Base-by-base conservation (phyloP, 1,284 basidiomycete genomes). In the Cystobasidiaceae sp. region DNA sequence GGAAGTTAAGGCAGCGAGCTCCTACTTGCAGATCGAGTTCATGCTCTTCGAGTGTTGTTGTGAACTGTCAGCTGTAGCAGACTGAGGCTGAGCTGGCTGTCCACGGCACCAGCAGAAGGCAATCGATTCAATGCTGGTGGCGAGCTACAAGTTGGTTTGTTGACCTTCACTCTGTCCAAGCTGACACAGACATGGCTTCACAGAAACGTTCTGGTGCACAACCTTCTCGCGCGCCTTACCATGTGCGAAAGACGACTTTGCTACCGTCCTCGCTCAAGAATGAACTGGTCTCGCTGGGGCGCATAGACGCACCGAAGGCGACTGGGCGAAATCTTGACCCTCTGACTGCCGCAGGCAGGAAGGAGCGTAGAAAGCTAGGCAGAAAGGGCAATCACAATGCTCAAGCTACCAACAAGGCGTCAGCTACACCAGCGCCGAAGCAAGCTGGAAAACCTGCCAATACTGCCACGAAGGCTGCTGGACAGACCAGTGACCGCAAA, bases 281-380 rank as follows among this genome's bases (percentile, higher is more conserved):
- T 37, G 61, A 64, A 44, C 61, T 64, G 4, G 61, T 64, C 21
- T 37, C 61, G 33, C 21, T 50, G n/a, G 61, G 61, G 11, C 45
- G 49, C 21, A 33, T 64, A 45, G 51, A 39, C 2, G 51, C 46
- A 27, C 52, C 61, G n/a, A 44, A 51, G 27, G 41, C 43, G 7
- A 55, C 34, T 33, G 39, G 32, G 33, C 32, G 30, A 64, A 51
- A 44, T 28, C 19, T 45, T 27, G 52, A 46, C 13, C 39, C 61
- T 34, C 55, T 52, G 23, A 64, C 49, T 33, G 61, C 51, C 25
- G 21, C 43, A 4, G 68, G 68, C 0, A 80, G 86, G 46, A 89
- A 86, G 74, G 86, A 87, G 54, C 75, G 81, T 9, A 78, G 88
- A 39, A 89, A 86, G 74, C 80, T 84, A 70, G 82, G 81, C 30